These are phyloP conservation scores for Coemansia javaensis DNA, from an alignment of 192 early-diverging fungal genomes.

Conservation along the genomic window DNA sequence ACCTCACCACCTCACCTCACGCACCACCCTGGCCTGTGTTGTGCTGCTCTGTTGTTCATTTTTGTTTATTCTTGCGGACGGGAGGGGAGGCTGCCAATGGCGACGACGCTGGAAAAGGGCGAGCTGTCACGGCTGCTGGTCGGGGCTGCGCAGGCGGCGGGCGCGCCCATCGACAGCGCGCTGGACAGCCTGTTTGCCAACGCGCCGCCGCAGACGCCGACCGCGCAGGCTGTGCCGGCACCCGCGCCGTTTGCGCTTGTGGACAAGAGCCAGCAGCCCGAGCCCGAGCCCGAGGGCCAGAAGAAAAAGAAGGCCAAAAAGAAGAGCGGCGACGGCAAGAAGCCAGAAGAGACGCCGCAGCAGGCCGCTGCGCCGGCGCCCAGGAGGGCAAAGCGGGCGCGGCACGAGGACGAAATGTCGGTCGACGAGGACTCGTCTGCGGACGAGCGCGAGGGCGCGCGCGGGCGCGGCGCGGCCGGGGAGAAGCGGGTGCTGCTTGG, in stretches of 20 bases:
- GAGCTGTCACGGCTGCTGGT: constrained; percentile 41
- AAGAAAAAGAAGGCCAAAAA: constrained; percentile 3
- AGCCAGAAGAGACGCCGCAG: constrained; percentile 2
- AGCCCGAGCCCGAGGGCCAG: constrained; percentile 1
- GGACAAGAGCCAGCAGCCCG: neutral
- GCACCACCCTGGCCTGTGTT: too few relatives aligned
- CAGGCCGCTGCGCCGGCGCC: too few relatives aligned
- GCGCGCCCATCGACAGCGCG: constrained; percentile 43
- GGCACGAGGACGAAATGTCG: constrained; percentile 20
- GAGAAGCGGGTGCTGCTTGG: constrained; percentile 38
- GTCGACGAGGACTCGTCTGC: constrained; percentile 1
- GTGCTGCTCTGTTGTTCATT: too few relatives aligned
- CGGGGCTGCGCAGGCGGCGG: constrained; percentile 14
- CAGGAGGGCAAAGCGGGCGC: constrained; percentile 37
- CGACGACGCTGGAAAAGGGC: constrained; percentile 17
- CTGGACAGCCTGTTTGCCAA: constrained; percentile 64
- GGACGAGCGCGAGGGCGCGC: too few relatives aligned
- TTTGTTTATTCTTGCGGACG: too few relatives aligned
- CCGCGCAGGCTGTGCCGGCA: constrained; percentile 5
- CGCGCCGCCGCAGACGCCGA: constrained; percentile 26
- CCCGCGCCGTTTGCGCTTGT: neutral
- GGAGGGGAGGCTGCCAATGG: too few relatives aligned
- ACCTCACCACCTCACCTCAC: too few relatives aligned
- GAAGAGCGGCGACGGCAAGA: neutral
- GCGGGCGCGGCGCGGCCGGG: constrained; percentile 6